These are phyloP conservation scores for Typha latifolia DNA, from an alignment of 176 grass and related monocot genomes.

Conservation along the genomic window DNA sequence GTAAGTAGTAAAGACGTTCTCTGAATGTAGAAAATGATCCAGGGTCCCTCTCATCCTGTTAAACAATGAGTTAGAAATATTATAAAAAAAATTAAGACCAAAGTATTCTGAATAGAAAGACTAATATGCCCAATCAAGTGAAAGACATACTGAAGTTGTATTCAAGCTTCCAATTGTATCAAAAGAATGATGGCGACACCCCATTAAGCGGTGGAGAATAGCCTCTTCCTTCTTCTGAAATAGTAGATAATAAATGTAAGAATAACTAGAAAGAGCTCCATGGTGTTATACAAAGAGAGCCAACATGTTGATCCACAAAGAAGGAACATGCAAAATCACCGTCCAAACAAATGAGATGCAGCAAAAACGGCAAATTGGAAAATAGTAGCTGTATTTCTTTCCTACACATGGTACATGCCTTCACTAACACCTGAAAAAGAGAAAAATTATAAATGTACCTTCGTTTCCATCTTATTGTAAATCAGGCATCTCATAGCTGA, in stretches of 20 bases:
- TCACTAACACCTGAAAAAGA: neutral
- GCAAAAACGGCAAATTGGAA: neutral
- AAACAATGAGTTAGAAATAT: conserved; percentile 21
- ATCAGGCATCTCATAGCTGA: conserved; percentile 59
- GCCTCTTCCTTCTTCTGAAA: conserved; percentile 49
- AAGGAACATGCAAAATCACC: neutral
- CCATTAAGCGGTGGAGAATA: conserved; percentile 67
- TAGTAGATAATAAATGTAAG: neutral
- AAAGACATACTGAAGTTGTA: conserved; percentile 34
- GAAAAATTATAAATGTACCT: conserved; percentile 38
- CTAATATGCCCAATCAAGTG: neutral
- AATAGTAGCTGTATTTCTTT: neutral
- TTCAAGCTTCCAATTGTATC: conserved; percentile 67
- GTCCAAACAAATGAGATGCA: neutral
- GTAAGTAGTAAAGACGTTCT: conserved; percentile 65
- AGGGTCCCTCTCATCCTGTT: conserved; percentile 52
- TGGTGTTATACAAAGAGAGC: neutral
- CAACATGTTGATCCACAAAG: neutral
- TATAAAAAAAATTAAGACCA: no score
- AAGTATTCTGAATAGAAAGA: conserved; percentile 4
- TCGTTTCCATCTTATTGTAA: conserved; percentile 43
- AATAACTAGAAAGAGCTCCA: neutral
- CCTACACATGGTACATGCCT: neutral
- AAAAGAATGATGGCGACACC: conserved; percentile 57
- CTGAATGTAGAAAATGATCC: conserved; percentile 52